A percentile compares a stretch with the other conserved stretches of the same genome.
phyloP scores from a whole-genome alignment of 2,329 filamentous ascomycete species.

The Elsinoe batatas region DNA sequence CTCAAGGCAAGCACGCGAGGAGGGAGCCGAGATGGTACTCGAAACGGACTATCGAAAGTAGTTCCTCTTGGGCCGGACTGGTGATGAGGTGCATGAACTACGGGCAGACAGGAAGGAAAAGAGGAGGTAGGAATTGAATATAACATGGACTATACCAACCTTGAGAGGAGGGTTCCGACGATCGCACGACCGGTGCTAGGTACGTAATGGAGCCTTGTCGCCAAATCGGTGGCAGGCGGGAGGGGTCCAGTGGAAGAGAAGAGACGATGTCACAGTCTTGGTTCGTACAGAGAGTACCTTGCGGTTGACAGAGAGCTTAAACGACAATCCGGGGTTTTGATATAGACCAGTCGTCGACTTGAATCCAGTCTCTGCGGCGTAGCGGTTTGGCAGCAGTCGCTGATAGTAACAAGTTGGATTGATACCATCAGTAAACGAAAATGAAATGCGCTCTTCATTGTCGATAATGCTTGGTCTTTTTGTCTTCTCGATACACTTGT shows the following conservation, averaged over 20 bases:
- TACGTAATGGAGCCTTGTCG: conserved; percentile 8
- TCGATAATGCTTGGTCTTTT: no score
- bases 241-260: neutral
- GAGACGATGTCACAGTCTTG: conserved; percentile 10
- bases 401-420: no score
- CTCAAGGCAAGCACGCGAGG: neutral
- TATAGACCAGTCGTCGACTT: neutral
- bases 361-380: no score
- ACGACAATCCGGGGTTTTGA: neutral
- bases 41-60: conserved; percentile 1
- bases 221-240: conserved; percentile 5
- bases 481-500: no score
- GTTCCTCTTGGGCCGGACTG: neutral
- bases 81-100: conserved; percentile 11
- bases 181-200: neutral
- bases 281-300: neutral
- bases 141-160: conserved; percentile 5
- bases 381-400: no score
- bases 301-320: conserved; percentile 5
- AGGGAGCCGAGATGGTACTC: neutral
- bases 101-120: neutral
- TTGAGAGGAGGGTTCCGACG: neutral
- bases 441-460: no score
- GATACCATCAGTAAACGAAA: no score
- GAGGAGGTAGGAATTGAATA: neutral